A percentile compares a stretch with the other conserved stretches of the same genome.
phyloP scores from a whole-genome alignment of 768 basidiomycete species.

The Podaxis sp. region DNA sequence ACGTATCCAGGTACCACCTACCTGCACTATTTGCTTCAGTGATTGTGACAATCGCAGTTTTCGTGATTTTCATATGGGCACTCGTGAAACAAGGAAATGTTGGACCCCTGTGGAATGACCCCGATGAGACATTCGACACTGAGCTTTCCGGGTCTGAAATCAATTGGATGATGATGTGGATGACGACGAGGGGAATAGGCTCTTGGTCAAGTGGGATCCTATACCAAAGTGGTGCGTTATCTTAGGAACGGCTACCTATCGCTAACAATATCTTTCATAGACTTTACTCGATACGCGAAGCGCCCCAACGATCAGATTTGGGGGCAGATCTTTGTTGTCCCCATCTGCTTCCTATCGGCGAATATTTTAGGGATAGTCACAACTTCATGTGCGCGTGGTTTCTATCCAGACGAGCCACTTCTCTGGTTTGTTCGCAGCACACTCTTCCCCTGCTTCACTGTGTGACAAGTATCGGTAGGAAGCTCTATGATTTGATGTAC shows the following conservation, averaged over 20 bases:
- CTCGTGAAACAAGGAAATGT: constrained; percentile 25
- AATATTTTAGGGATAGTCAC: constrained; percentile 28
- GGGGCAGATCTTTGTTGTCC: constrained; percentile 27
- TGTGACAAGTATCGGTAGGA: constrained; percentile 16
- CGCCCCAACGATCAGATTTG: constrained; percentile 26
- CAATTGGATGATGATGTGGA: constrained; percentile 27
- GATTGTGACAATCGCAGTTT: constrained; percentile 22
- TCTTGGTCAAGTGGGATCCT: constrained; percentile 25
- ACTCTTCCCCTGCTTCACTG: background rate
- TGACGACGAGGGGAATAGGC: constrained; percentile 27
- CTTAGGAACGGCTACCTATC: background rate
- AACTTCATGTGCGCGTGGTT: constrained; percentile 21
- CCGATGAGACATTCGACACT: constrained; percentile 21
- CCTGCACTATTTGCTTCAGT: constrained; percentile 21
- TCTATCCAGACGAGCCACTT: constrained; percentile 26
- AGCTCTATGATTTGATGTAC: constrained; percentile 25
- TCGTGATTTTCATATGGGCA: constrained; percentile 25
- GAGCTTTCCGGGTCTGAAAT: constrained; percentile 20
- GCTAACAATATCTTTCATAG: constrained; percentile 8
- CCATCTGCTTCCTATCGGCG: constrained; percentile 24
- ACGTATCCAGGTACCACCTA: constrained; percentile 12
- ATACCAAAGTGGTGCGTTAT: constrained; percentile 16
- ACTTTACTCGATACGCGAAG: constrained; percentile 28
- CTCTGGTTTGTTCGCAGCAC: constrained; percentile 17
- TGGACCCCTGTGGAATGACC: constrained; percentile 24